These are phyloP conservation scores for Kodamaea kaohsiungensis DNA, from an alignment of 805 yeast genomes.

Conservation along the genomic window DNA sequence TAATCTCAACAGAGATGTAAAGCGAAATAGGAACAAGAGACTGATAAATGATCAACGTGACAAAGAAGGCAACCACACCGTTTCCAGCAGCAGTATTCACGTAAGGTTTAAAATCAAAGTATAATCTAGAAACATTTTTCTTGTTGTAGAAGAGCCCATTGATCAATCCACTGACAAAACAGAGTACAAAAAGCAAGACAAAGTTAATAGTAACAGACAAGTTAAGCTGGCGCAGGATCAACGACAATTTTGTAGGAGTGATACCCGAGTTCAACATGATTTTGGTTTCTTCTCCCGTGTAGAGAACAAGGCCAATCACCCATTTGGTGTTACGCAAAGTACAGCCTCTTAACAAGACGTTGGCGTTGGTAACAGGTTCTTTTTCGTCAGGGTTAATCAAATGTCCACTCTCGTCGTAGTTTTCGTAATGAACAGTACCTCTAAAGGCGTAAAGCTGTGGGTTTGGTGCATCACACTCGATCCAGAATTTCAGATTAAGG, in stretches of 20 bases:
- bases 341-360: conserved; percentile 73
- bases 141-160: conserved; percentile 65
- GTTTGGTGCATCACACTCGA: conserved; percentile 76
- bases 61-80: conserved; percentile 74
- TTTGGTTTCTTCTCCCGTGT: conserved; percentile 79
- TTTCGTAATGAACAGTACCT: conserved; percentile 61
- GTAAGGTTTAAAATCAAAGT: conserved; percentile 67
- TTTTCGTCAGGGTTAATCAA: conserved; percentile 40
- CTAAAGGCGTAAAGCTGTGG: conserved; percentile 62
- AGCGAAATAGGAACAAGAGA: conserved; percentile 81
- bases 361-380: conserved; percentile 71
- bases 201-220: conserved; percentile 70
- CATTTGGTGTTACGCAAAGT: conserved; percentile 79
- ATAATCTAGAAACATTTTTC: conserved; percentile 53
- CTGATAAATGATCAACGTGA: conserved; percentile 73
- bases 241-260: conserved; percentile 75
- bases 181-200: conserved; percentile 58
- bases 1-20: conserved; percentile 78
- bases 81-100: conserved; percentile 66
- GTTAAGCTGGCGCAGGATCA: conserved; percentile 73
- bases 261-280: conserved; percentile 80
- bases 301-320: conserved; percentile 75
- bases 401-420: conserved; percentile 31
- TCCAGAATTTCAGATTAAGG: conserved; percentile 55
- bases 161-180: conserved; percentile 68